These are phyloP conservation scores for Podospora pseudopauciseta DNA, from an alignment of 495 filamentous ascomycete species.

Conservation along the genomic window DNA sequence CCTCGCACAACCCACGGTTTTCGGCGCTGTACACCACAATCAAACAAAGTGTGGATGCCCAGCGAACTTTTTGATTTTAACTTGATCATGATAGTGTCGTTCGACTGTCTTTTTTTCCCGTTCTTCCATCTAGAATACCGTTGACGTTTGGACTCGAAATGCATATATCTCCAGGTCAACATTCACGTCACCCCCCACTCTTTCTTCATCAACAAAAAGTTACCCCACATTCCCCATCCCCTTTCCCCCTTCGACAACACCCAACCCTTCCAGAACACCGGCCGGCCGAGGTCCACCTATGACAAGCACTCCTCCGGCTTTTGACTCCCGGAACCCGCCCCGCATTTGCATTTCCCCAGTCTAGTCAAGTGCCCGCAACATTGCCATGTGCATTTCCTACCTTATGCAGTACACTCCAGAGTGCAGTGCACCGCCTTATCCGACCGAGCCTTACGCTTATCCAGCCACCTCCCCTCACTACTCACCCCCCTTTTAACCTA, in stretches of 20 bases:
- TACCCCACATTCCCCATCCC: neutral
- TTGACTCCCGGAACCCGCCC: constrained; percentile 1
- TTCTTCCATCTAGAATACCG: too few relatives aligned
- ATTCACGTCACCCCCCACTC: neutral
- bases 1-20: too few relatives aligned
- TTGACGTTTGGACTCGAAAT: too few relatives aligned
- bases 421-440: neutral
- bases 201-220: neutral
- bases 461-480: neutral
- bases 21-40: too few relatives aligned
- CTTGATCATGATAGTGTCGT: too few relatives aligned
- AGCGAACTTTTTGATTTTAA: too few relatives aligned
- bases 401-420: neutral
- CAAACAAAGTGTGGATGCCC: too few relatives aligned
- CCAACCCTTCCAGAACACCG: neutral
- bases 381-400: neutral
- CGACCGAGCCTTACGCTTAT: neutral
- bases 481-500: neutral
- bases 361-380: neutral
- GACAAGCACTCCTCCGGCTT: neutral
- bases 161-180: neutral
- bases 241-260: neutral
- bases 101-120: too few relatives aligned
- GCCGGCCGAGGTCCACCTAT: constrained; percentile 3
- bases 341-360: neutral